Percentiles rank a stretch among this genome's conserved stretches.
These are phyloP conservation scores for Arthrobotrys sinensis DNA, from an alignment of 2,329 filamentous ascomycete species.

Conservation along the genomic window DNA sequence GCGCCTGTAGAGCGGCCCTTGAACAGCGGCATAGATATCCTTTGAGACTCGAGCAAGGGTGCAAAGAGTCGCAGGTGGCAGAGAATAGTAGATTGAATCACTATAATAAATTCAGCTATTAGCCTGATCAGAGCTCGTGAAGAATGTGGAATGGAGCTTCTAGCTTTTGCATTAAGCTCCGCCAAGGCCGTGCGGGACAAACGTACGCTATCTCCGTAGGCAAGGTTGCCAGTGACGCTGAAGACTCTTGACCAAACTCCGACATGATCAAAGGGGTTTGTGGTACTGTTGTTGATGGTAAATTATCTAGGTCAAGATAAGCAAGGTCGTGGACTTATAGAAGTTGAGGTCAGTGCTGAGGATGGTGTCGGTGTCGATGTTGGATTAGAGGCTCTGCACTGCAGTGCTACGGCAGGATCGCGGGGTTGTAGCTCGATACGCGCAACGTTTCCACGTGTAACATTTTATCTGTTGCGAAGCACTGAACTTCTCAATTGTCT, in stretches of 20 bases:
- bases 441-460: conserved; percentile 18
- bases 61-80: conserved; percentile 59
- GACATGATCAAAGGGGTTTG: conserved; percentile 28
- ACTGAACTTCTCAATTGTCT: not conserved
- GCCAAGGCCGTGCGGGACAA: conserved; percentile 35
- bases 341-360: not conserved
- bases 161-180: conserved; percentile 23
- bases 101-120: conserved; percentile 36
- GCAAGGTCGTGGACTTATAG: not conserved
- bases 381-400: conserved; percentile 10
- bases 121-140: not conserved
- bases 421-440: conserved; percentile 35
- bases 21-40: conserved; percentile 63
- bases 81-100: conserved; percentile 63
- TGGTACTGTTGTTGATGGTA: not conserved
- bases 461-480: conserved; percentile 9
- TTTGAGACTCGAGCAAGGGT: conserved; percentile 62
- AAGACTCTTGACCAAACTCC: conserved; percentile 2
- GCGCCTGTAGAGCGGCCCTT: conserved; percentile 63
- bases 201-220: conserved; percentile 64
- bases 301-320: not conserved
- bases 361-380: not conserved
- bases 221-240: conserved; percentile 60
- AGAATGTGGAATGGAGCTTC: not conserved
- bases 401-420: conserved; percentile 35